A percentile compares a stretch with the other conserved stretches of the same genome.
phyloP scores from a whole-genome alignment of 768 basidiomycete species.

The Psilocybe subaeruginosa region DNA sequence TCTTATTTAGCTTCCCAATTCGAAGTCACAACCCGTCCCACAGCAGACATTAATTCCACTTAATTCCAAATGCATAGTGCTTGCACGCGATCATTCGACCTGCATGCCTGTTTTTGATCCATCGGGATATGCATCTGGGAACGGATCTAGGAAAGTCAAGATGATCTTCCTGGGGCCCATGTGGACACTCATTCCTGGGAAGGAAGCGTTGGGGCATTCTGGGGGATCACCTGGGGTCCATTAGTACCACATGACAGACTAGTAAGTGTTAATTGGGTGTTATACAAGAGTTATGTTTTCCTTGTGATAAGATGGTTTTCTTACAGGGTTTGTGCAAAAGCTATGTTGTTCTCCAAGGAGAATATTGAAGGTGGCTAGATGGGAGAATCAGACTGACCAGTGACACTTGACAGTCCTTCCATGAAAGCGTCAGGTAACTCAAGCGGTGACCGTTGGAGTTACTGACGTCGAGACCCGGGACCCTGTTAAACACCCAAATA shows the following conservation, averaged over 20 bases:
- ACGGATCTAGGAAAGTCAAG: neutral
- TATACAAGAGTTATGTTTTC: neutral
- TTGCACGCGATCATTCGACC: neutral
- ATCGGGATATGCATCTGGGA: neutral
- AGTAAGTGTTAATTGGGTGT: neutral
- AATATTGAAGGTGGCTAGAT: neutral
- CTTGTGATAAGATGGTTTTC: neutral
- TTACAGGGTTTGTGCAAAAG: neutral
- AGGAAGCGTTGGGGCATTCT: neutral
- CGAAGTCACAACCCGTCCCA: neutral
- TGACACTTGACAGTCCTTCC: too few relatives aligned
- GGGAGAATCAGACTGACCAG: neutral
- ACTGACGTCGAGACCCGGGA: neutral
- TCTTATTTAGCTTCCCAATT: conserved; percentile 4
- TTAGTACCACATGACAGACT: neutral
- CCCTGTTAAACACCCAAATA: neutral
- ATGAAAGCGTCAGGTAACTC: neutral
- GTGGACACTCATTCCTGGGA: neutral
- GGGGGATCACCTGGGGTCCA: neutral
- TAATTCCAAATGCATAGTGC: neutral
- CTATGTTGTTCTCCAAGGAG: too few relatives aligned
- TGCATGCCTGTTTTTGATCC: conserved; percentile 1
- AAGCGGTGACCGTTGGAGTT: neutral
- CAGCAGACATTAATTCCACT: neutral
- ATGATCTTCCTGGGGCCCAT: neutral